A percentile compares a stretch with the other conserved stretches of the same genome.
phyloP scores from a whole-genome alignment of 1,284 basidiomycete species.

The Malassezia furfur region DNA sequence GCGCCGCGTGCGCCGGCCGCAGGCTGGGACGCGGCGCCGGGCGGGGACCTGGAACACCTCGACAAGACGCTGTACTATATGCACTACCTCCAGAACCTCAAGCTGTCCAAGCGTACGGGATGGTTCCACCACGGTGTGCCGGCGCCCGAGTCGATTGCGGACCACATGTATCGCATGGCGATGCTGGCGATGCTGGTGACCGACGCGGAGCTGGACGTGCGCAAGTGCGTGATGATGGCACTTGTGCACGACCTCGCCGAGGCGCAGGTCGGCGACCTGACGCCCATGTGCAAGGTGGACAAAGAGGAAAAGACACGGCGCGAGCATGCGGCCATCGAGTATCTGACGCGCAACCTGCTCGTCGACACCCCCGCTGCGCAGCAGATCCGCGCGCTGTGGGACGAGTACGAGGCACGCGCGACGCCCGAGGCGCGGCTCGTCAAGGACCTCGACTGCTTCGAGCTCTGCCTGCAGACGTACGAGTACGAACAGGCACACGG shows the following conservation, averaged over 20 bases:
- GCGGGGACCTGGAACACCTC: constrained; percentile 25
- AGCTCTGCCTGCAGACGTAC: constrained; percentile 66
- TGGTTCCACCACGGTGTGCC: constrained; percentile 43
- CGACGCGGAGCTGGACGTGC: constrained; percentile 53
- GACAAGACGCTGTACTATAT: constrained; percentile 35
- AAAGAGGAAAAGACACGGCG: constrained; percentile 68
- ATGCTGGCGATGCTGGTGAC: constrained; percentile 71
- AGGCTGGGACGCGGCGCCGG: constrained; percentile 22
- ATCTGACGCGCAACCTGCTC: constrained; percentile 67
- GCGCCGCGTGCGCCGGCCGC: constrained; percentile 22
- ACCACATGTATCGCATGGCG: constrained; percentile 97
- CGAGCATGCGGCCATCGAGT: constrained; percentile 79
- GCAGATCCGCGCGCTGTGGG: constrained; percentile 69
- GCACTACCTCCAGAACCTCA: constrained; percentile 41
- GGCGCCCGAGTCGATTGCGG: constrained; percentile 64
- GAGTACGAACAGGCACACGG: constrained; percentile 49
- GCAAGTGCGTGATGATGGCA: constrained; percentile 78
- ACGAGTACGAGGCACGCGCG: constrained; percentile 81
- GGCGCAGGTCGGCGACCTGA: constrained; percentile 90
- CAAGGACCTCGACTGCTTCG: constrained; percentile 89
- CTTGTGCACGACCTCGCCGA: constrained; percentile 92
- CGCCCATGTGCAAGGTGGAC: constrained; percentile 74
- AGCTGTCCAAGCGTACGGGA: constrained; percentile 43
- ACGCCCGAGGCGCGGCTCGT: constrained; percentile 80
- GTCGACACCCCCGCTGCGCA: constrained; percentile 68